These are phyloP conservation scores for Suillus bovinus DNA, from an alignment of 768 basidiomycete species.

Conservation along the genomic window DNA sequence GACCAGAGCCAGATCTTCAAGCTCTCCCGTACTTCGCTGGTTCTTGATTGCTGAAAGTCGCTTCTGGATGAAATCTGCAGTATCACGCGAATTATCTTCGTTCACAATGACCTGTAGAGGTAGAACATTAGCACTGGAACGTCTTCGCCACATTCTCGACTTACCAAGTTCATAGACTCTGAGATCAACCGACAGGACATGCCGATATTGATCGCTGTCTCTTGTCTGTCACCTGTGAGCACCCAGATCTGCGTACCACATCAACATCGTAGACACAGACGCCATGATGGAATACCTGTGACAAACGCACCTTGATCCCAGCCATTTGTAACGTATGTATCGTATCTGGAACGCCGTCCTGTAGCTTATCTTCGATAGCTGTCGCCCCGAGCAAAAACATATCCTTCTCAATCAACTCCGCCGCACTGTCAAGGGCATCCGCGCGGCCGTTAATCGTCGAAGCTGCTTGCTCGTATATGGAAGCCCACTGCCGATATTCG, in stretches of 20 bases:
- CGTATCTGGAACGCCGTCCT: constrained; percentile 97
- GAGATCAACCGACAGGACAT: constrained; percentile 96
- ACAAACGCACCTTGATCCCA: constrained; percentile 77
- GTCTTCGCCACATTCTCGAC: not conserved
- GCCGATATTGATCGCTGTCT: constrained; percentile 99
- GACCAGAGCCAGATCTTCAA: constrained; percentile 92
- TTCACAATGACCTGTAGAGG: constrained; percentile 84
- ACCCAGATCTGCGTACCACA: constrained; percentile 78
- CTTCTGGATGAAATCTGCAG: constrained; percentile 84
- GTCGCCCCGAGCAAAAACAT: constrained; percentile 93
- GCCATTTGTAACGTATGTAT: constrained; percentile 98
- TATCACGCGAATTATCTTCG: constrained; percentile 79
- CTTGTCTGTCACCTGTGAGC: constrained; percentile 95
- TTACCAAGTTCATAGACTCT: constrained; percentile 96
- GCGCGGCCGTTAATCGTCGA: constrained; percentile 94
- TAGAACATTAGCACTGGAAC: constrained; percentile 3
- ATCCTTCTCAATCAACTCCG: constrained; percentile 95
- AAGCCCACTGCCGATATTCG: constrained; percentile 88
- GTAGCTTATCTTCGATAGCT: constrained; percentile 97
- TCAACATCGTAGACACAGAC: constrained; percentile 9
- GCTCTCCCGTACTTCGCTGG: constrained; percentile 86
- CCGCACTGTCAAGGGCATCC: constrained; percentile 91
- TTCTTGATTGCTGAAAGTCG: constrained; percentile 91
- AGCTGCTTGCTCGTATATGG: constrained; percentile 89
- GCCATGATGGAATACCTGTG: not conserved